Base-by-base conservation (phyloP, 371 early-diverging fungal species). In the Apophysomyces trapeziformis region DNA sequence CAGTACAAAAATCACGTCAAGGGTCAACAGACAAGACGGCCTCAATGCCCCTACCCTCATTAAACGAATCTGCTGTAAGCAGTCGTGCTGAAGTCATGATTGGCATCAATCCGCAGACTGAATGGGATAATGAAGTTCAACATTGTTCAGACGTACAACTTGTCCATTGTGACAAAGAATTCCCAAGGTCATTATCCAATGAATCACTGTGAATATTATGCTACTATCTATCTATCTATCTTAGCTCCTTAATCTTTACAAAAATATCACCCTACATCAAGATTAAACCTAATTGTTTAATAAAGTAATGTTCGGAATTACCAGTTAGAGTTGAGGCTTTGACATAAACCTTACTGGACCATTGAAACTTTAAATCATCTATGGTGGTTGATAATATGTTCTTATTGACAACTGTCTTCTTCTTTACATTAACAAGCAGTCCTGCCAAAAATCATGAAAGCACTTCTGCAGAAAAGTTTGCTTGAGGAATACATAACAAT, bases 231-330 rank as follows among this genome's bases (percentile, higher is more conserved):
- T 3, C 32, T 13, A 41, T 41, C 54, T 50, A 50, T 21, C 21
- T 50, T 21, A 21, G 21, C 54, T 21, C 9, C 16, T 21, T 50
- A 16, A 50, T 21, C 54, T 50, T 26, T 50, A 50, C 21, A 21
- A 50, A 50, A 26, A 26, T 26, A 26, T 26, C 32, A 26, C 32
- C 32, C 32, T 26, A 26, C 32, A 26, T 26, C 32, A 26, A 26
- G 54, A 21, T 18, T 50, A 50, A 50, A 50, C 54, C 21, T 50
- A 50, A 50, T 50, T 13, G n/a, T 21, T n/a, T 50, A 50, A 50
- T 50, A 47, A 47, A 47, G 13, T 47, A 47, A 47, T 4, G 7
- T 7, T 47, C 47, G 16, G 7, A 7, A 7, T 47, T n/a, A 7
- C 13, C 16, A 47, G 18, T n/a, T 13, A 47, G 13, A 18, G 47